Evolutionary conservation across 352 stramenopile species (phyloP).

Genomic region (Phytophthora capsici): DNA sequence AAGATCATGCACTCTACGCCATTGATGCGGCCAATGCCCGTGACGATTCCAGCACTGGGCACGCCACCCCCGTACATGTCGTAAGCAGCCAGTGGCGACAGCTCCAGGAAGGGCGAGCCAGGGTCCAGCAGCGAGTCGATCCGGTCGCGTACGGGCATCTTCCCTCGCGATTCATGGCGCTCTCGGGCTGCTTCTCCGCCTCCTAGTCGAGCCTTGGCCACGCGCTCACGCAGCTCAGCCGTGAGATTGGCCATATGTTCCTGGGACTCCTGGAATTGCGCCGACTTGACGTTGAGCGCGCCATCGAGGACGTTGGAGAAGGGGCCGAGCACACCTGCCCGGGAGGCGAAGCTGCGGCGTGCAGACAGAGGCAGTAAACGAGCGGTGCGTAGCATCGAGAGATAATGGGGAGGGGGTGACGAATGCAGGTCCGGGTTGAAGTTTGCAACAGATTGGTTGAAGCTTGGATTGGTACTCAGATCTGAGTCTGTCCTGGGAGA

Average conservation of each 20-base stretch:
- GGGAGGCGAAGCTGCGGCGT: constrained; percentile 42
- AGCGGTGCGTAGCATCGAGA: constrained; percentile 13
- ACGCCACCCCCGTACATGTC: constrained; percentile 88
- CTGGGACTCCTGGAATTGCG: constrained; percentile 62
- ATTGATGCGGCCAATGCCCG: constrained; percentile 87
- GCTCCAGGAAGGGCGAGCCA: constrained; percentile 96
- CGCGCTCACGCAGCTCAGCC: constrained; percentile 45
- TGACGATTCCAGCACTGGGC: constrained; percentile 89
- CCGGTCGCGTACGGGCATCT: constrained; percentile 91
- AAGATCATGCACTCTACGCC: constrained; percentile 96
- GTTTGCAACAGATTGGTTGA: constrained; percentile 9
- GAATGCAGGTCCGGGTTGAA: constrained; percentile 4
- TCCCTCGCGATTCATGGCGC: constrained; percentile 80
- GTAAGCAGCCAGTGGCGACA: constrained; percentile 90
- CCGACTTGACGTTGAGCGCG: constrained; percentile 64
- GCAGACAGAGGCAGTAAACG: constrained; percentile 1
- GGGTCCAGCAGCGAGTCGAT: constrained; percentile 95
- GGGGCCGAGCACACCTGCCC: constrained; percentile 42
- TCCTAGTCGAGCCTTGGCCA: constrained; percentile 59
- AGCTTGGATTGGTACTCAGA: constrained; percentile 5
- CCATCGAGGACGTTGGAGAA: constrained; percentile 70
- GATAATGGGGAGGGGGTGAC: neutral
- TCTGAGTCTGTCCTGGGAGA: neutral
- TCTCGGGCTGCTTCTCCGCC: constrained; percentile 69
- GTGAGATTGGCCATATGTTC: constrained; percentile 68